A percentile compares a stretch with the other conserved stretches of the same genome.
Evolutionary conservation across 345 rosid species (phyloP).

Genomic region (Conringia planisiliqua): DNA sequence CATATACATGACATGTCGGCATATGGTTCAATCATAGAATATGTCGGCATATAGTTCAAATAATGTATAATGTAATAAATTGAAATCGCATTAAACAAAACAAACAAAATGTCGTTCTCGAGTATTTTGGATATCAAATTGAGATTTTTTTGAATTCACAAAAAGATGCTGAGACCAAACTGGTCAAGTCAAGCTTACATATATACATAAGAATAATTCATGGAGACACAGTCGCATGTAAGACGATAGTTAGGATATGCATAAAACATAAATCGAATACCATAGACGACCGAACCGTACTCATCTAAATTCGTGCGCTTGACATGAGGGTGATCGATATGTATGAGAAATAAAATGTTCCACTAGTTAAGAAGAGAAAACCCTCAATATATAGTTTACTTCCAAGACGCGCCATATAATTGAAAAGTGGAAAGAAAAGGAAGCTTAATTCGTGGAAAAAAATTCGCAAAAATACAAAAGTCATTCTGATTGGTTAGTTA

Average conservation of each 20-base stretch:
- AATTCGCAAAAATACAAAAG: neutral
- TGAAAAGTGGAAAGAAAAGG: neutral
- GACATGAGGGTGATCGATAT: neutral
- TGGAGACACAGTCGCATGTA: neutral
- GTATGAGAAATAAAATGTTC: no score
- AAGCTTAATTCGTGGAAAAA: neutral
- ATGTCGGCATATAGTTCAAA: neutral
- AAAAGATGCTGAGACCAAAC: neutral
- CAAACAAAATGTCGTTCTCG: neutral
- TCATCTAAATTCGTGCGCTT: neutral
- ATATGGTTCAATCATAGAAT: neutral
- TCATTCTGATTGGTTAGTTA: neutral
- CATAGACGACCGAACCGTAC: neutral
- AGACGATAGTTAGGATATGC: neutral
- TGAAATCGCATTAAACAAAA: neutral
- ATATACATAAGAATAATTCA: neutral
- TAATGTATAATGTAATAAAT: no score
- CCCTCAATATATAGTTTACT: neutral
- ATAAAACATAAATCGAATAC: neutral
- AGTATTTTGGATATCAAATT: neutral
- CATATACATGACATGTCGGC: neutral
- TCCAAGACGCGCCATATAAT: neutral
- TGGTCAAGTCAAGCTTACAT: constrained; percentile 6
- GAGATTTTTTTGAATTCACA: neutral
- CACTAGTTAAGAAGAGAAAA: no score